These are phyloP conservation scores for Somion occarium DNA, from an alignment of 1,284 basidiomycete genomes.

Conservation along the genomic window DNA sequence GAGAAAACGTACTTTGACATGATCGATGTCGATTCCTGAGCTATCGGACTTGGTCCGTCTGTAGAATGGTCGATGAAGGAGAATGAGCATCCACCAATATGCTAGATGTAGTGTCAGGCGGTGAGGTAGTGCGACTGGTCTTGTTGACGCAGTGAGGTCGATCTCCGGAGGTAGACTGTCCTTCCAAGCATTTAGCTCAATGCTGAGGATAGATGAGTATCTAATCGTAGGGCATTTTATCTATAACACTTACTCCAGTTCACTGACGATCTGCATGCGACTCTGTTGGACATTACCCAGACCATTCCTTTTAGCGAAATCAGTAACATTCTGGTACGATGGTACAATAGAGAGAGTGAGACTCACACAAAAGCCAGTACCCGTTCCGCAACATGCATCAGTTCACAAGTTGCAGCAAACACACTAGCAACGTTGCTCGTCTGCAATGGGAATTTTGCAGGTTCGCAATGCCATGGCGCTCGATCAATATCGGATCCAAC, in stretches of 20 bases:
- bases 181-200: constrained; percentile 59
- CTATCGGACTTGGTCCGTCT: constrained; percentile 39
- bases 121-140: constrained; percentile 50
- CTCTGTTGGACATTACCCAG: constrained; percentile 34
- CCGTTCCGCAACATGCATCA: constrained; percentile 48
- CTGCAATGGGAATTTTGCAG: constrained; percentile 36
- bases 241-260: constrained; percentile 42
- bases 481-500: constrained; percentile 42
- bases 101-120: constrained; percentile 59
- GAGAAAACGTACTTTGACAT: constrained; percentile 40
- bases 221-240: background rate
- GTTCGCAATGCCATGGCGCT: constrained; percentile 37
- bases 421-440: constrained; percentile 45
- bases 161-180: constrained; percentile 49
- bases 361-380: constrained; percentile 61
- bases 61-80: constrained; percentile 65
- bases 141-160: constrained; percentile 45
- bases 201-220: constrained; percentile 30
- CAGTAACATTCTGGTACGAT: too few relatives aligned
- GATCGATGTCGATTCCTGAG: constrained; percentile 41
- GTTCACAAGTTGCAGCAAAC: constrained; percentile 48
- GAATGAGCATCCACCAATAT: constrained; percentile 61
- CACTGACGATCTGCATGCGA: constrained; percentile 44
- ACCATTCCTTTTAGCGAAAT: constrained; percentile 32
- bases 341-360: background rate